Percentiles rank a stretch among this genome's conserved stretches.
These are phyloP conservation scores for Epichloe sp. DNA, from an alignment of 2,329 filamentous ascomycete genomes.

Conservation along the genomic window DNA sequence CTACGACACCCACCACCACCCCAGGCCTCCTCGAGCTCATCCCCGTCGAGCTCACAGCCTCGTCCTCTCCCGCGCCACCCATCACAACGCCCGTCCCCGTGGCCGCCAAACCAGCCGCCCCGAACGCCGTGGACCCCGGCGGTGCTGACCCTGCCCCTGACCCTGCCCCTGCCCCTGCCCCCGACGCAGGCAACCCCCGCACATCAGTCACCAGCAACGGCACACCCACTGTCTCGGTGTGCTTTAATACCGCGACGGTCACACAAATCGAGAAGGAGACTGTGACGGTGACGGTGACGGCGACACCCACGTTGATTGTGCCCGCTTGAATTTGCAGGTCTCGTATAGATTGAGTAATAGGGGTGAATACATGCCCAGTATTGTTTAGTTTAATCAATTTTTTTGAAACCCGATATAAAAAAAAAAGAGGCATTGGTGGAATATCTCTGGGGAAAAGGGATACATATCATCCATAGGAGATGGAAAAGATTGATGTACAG, in stretches of 20 bases:
- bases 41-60: constrained; percentile 11
- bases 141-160: neutral
- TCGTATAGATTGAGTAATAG: too few relatives aligned
- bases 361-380: too few relatives aligned
- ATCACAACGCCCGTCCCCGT: neutral
- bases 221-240: constrained; percentile 23
- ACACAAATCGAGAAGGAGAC: constrained; percentile 18
- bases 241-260: constrained; percentile 22
- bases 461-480: too few relatives aligned
- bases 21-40: constrained; percentile 15
- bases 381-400: too few relatives aligned
- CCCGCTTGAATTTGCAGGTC: neutral
- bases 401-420: too few relatives aligned
- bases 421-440: too few relatives aligned
- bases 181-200: constrained; percentile 8
- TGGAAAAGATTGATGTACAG: too few relatives aligned
- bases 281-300: constrained; percentile 21
- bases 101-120: constrained; percentile 2
- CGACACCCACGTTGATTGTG: constrained; percentile 15
- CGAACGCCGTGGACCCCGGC: constrained; percentile 6
- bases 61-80: constrained; percentile 1
- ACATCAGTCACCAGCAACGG: constrained; percentile 16
- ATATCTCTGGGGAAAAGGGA: too few relatives aligned
- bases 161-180: neutral
- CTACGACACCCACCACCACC: constrained; percentile 1